Conservation (phyloP, 2,329 filamentous ascomycete genomes). For the Neoscytalidium dimidiatum region DNA sequence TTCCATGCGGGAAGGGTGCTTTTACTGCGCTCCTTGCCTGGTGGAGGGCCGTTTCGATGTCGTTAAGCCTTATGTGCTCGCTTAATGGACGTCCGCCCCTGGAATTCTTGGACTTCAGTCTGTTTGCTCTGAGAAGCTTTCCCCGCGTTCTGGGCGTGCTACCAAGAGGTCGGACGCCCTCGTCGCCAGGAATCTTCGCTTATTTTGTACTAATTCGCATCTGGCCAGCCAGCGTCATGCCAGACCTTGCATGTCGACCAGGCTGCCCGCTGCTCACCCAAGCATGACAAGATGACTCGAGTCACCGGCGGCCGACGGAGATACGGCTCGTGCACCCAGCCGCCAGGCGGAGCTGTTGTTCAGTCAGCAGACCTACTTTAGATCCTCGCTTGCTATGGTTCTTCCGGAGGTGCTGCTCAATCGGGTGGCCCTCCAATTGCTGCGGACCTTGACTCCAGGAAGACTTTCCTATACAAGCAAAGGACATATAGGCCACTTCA, state of each 20-base stretch:
- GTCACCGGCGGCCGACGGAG: neutral
- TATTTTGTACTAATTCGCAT: neutral
- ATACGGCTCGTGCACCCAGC: neutral
- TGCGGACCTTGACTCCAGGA: neutral
- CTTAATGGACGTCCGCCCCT: neutral
- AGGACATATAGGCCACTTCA: neutral
- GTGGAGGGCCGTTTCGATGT: neutral
- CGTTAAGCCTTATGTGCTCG: slow-evolving; percentile 1
- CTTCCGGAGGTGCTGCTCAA: neutral
- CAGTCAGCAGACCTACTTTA: neutral
- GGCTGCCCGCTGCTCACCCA: neutral
- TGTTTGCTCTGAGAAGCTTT: neutral
- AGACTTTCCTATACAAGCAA: neutral
- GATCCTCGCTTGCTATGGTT: neutral
- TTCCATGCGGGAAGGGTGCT: neutral
- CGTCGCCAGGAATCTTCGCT: neutral
- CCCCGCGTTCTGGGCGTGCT: neutral
- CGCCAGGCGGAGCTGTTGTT: neutral
- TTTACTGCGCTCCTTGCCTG: neutral
- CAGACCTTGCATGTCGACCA: neutral
- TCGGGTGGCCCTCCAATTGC: neutral
- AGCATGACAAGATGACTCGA: neutral
- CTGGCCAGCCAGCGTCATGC: neutral
- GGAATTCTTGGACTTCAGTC: neutral
- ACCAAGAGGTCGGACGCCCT: neutral